Conservation (phyloP, 129 eudicot species). For the Flaveria brownii region DNA sequence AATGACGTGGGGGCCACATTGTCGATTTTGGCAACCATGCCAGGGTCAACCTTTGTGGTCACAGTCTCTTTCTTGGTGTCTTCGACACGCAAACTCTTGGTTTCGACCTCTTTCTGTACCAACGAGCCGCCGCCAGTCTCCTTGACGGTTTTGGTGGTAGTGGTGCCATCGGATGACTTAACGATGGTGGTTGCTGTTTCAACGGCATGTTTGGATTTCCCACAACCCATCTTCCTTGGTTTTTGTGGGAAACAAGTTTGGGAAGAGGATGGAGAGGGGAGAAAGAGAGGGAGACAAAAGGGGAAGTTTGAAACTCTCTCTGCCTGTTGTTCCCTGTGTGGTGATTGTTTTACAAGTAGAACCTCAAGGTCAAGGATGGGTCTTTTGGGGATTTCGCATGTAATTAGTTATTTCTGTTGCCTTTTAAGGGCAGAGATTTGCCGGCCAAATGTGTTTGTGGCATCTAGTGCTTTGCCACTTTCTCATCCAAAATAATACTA, state of each 20-base stretch:
- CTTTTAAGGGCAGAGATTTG: slow-evolving; percentile 34
- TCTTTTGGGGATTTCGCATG: slow-evolving; percentile 11
- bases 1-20: neutral
- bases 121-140: slow-evolving; percentile 12
- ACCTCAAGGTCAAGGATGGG: slow-evolving; percentile 3
- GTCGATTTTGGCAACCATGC: neutral
- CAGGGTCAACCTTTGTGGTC: slow-evolving; percentile 12
- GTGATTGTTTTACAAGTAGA: slow-evolving; percentile 25
- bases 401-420: slow-evolving; percentile 31
- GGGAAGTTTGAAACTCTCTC: slow-evolving; percentile 28
- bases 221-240: slow-evolving; percentile 39
- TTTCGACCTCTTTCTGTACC: slow-evolving; percentile 11
- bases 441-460: slow-evolving; percentile 26
- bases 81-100: slow-evolving; percentile 11
- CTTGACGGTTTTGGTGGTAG: slow-evolving; percentile 31
- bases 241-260: slow-evolving; percentile 24
- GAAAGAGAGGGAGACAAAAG: slow-evolving; percentile 22
- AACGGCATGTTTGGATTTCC: slow-evolving; percentile 45
- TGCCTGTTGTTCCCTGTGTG: slow-evolving; percentile 36
- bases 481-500: neutral
- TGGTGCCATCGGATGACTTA: slow-evolving; percentile 30
- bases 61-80: slow-evolving; percentile 6
- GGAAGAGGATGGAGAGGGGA: slow-evolving; percentile 21
- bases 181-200: slow-evolving; percentile 30
- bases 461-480: slow-evolving; percentile 23